A percentile compares a stretch with the other conserved stretches of the same genome.
Conservation (phyloP, 83 land plant species). For the Diphasiastrum complanatum region DNA sequence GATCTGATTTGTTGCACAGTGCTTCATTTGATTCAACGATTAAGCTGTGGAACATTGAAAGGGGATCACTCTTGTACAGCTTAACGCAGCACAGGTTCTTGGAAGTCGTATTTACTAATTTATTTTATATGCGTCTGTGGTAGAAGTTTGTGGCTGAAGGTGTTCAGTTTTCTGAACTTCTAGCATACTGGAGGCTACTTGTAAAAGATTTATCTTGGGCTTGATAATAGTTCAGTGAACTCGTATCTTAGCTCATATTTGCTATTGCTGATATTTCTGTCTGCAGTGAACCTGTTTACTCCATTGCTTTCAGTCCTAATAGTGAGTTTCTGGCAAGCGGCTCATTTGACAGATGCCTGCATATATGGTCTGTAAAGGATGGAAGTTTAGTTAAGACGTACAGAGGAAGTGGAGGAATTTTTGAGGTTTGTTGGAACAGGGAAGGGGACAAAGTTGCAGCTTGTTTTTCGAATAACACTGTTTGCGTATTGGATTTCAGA, state of each 20-base stretch:
- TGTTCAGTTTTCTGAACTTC: background rate
- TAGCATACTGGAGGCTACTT: too few relatives aligned
- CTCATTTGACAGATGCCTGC: slow-evolving; percentile 66
- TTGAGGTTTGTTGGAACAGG: slow-evolving; percentile 92
- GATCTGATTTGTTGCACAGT: slow-evolving; percentile 31
- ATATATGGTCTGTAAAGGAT: slow-evolving; percentile 89
- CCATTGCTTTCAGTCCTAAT: slow-evolving; percentile 86
- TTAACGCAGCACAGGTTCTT: slow-evolving; percentile 69
- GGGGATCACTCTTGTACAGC: slow-evolving; percentile 57
- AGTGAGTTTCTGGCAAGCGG: slow-evolving; percentile 94
- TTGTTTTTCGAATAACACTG: slow-evolving; percentile 74
- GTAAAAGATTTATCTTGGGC: background rate
- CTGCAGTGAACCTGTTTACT: slow-evolving; percentile 81
- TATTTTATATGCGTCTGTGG: background rate
- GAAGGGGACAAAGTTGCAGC: slow-evolving; percentile 93
- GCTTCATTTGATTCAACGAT: slow-evolving; percentile 97
- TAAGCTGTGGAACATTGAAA: slow-evolving; percentile 87
- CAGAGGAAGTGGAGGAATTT: slow-evolving; percentile 70
- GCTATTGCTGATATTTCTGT: background rate
- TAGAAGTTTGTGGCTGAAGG: background rate
- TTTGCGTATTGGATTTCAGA: slow-evolving; percentile 80
- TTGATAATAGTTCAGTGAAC: background rate
- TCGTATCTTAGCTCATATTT: too few relatives aligned
- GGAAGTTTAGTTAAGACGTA: slow-evolving; percentile 78
- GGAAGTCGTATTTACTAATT: background rate